Evolutionary conservation across 495 filamentous ascomycete species (phyloP), one percentile per base, ranked within the genome.

Genomic region (Immersiella caudata): DNA sequence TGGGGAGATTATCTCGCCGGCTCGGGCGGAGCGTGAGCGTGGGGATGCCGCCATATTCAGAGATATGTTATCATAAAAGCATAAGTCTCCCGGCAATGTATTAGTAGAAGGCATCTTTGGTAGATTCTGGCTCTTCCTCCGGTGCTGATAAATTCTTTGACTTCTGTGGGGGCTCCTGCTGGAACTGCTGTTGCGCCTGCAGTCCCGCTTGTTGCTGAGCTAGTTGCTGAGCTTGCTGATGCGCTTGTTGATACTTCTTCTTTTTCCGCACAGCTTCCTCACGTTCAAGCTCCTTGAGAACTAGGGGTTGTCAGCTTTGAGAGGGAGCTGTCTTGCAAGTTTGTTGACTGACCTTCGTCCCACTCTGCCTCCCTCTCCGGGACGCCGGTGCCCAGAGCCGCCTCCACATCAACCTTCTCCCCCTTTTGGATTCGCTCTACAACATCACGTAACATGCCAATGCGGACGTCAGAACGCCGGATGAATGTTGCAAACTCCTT

Each of bases 381-480:
- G 76, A 94, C 88, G 0, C 94, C 93, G 0, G 92, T 91, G 8
- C 95, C 95, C 64, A 99, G 73, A 62, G 89, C 79, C 71, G 85
- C 88, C 73, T 93, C 92, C 8, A 98, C 93, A 79, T 98, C 93
- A 12, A 98, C 92, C 22, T 93, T 84, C 78, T 99, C 93, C 16
- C 95, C 96, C 27, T 78, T 86, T 75, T 96, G 88, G 33, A 97
- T 83, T 71, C 85, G 86, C 69, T 92, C 90, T 65, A 98, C 87
- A 0, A 97, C 90, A 73, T 97, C 94, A 64, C 86, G 86, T 51
- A 99, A 74, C 36, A 93, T 70, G 6, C 79, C 86, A 59, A 99
- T 91, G 72, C 91, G 90, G 9, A 91, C 88, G 74, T 96, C 92
- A 49, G 91, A 87, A 62, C 87, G 86, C 57, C 93, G 87, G 68